Evolutionary conservation across 139 green algal genomes (phyloP).

Genomic region (Pseudopediastrum boryanum): DNA sequence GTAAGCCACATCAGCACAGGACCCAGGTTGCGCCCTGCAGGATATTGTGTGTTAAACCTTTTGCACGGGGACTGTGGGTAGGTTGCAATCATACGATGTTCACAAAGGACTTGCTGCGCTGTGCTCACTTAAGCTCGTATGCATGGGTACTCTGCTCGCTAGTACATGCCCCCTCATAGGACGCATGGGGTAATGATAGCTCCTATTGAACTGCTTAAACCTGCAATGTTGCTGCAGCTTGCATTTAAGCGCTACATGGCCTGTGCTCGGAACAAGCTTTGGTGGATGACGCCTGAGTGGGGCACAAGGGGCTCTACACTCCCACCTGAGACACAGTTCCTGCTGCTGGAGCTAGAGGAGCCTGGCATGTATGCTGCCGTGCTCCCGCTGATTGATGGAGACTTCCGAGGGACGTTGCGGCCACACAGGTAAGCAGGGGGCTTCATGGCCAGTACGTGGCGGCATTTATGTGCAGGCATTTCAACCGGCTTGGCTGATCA

Average conservation of each 20-base stretch:
- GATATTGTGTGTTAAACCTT: not conserved
- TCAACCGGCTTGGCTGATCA: no score
- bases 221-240: slow-evolving; percentile 4
- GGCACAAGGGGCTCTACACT: slow-evolving; percentile 67
- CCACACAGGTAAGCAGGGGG: slow-evolving; percentile 39
- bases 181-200: no score
- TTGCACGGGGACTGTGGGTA: not conserved
- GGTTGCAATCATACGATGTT: not conserved
- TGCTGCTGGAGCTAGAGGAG: slow-evolving; percentile 79
- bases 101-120: not conserved
- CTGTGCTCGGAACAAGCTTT: slow-evolving; percentile 85
- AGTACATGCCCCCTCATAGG: not conserved
- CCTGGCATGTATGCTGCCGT: slow-evolving; percentile 68
- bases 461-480: no score
- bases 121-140: not conserved
- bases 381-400: slow-evolving; percentile 82
- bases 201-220: not conserved
- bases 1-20: no score
- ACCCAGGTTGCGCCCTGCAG: no score
- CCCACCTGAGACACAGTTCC: slow-evolving; percentile 92
- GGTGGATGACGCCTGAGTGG: slow-evolving; percentile 95
- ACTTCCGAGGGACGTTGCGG: slow-evolving; percentile 79
- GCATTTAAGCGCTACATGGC: slow-evolving; percentile 64
- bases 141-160: not conserved
- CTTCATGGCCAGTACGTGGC: no score